Percentiles rank a stretch among this genome's conserved stretches.
phyloP scores from a whole-genome alignment of 192 early-diverging fungal genomes.

The Allomyces macrogynus region DNA sequence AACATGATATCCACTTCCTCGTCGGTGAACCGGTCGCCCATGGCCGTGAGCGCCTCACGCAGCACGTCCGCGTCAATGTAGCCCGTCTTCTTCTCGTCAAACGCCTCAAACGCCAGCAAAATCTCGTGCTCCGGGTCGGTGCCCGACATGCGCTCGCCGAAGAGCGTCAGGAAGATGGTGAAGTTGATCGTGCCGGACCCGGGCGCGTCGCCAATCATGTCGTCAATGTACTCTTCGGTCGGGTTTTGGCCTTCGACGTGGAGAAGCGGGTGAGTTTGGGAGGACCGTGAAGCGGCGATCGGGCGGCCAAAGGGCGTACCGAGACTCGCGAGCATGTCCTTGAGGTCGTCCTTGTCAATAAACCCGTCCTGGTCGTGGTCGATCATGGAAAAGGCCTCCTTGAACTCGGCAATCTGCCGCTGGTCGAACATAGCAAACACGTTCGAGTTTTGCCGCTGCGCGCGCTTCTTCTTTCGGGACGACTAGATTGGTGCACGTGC shows the following conservation, averaged over 20 bases:
- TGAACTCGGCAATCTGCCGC: constrained; percentile 86
- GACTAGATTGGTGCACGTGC: too few species aligned
- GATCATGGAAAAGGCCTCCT: constrained; percentile 89
- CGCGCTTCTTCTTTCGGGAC: constrained; percentile 55
- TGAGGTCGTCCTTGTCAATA: constrained; percentile 78
- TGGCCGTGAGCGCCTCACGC: constrained; percentile 71
- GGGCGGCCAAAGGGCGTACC: constrained; percentile 20
- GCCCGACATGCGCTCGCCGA: constrained; percentile 80
- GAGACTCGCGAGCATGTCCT: constrained; percentile 64
- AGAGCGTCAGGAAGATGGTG: constrained; percentile 87
- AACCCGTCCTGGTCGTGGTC: constrained; percentile 85
- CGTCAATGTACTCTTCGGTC: constrained; percentile 62
- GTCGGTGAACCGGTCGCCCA: constrained; percentile 80
- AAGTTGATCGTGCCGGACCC: constrained; percentile 72
- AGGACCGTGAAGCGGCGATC: neutral
- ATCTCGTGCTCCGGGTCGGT: constrained; percentile 85
- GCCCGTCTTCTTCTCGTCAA: constrained; percentile 70
- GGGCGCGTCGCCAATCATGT: constrained; percentile 74
- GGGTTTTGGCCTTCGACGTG: constrained; percentile 31
- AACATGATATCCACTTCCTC: constrained; percentile 91
- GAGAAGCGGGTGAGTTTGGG: constrained; percentile 1
- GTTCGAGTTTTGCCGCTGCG: constrained; percentile 78
- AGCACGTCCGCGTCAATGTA: constrained; percentile 60
- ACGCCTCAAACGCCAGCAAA: constrained; percentile 74
- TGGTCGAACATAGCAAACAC: constrained; percentile 97